A percentile compares a stretch with the other conserved stretches of the same genome.
phyloP scores from a whole-genome alignment of 2,329 filamentous ascomycete genomes.

The Penicillium sp. region DNA sequence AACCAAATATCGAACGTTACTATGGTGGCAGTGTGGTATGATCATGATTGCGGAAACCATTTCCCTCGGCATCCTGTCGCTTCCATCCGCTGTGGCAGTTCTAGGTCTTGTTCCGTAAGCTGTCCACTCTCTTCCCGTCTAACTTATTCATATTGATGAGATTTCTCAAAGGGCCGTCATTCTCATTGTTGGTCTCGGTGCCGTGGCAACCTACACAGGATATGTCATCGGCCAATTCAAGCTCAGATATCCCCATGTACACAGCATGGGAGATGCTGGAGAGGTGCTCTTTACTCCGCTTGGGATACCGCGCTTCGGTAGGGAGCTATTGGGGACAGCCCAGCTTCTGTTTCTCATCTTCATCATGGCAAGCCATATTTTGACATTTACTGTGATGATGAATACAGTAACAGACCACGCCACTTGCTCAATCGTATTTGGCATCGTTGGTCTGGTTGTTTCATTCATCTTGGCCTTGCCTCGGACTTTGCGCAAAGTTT shows the following conservation, averaged over 20 bases:
- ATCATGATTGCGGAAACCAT: constrained; percentile 30
- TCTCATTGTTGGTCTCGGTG: constrained; percentile 50
- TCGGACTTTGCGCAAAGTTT: constrained; percentile 57
- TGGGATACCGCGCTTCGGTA: constrained; percentile 54
- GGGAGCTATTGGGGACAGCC: constrained; percentile 58
- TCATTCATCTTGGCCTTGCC: constrained; percentile 57
- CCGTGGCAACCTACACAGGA: constrained; percentile 55
- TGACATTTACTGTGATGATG: constrained; percentile 65
- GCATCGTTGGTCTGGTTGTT: constrained; percentile 53
- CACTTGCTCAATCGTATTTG: constrained; percentile 60
- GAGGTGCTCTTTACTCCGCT: constrained; percentile 57
- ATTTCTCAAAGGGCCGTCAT: constrained; percentile 46
- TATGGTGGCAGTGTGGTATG: constrained; percentile 18
- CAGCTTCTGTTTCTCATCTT: constrained; percentile 62
- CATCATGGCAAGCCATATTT: constrained; percentile 63
- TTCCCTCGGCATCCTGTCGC: constrained; percentile 53
- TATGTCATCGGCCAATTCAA: constrained; percentile 58
- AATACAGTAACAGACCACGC: constrained; percentile 58
- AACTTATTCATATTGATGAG: background rate
- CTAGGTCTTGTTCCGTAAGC: constrained; percentile 50
- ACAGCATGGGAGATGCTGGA: constrained; percentile 65
- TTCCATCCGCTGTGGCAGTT: constrained; percentile 50
- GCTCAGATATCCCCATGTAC: constrained; percentile 53
- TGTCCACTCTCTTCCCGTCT: background rate
- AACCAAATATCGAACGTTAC: constrained; percentile 14